A percentile compares a stretch with the other conserved stretches of the same genome.
Evolutionary conservation across 1,284 basidiomycete species (phyloP).

Genomic region (Ganoderma lingzhi): DNA sequence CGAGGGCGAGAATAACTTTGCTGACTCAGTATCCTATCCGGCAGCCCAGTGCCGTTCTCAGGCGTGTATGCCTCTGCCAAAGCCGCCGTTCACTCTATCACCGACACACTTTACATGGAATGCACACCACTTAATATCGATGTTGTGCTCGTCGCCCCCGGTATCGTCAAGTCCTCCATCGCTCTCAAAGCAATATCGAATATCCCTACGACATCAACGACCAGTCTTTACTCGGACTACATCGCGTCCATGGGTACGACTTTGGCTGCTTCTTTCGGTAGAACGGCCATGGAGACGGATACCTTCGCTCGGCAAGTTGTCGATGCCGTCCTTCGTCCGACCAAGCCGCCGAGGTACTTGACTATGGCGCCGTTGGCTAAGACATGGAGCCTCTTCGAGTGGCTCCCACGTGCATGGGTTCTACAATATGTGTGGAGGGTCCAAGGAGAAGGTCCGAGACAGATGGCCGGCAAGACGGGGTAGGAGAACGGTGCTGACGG

Average conservation of each 20-base stretch:
- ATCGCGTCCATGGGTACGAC: neutral
- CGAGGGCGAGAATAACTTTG: neutral
- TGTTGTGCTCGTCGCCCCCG: slow-evolving; percentile 69
- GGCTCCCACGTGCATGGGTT: slow-evolving; percentile 13
- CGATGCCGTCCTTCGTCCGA: slow-evolving; percentile 43
- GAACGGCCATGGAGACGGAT: slow-evolving; percentile 35
- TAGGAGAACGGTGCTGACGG: neutral
- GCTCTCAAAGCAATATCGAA: slow-evolving; percentile 37
- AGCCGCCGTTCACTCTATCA: slow-evolving; percentile 67
- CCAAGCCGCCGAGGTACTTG: slow-evolving; percentile 36
- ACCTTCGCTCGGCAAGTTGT: slow-evolving; percentile 61
- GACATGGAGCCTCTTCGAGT: neutral
- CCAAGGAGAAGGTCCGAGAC: slow-evolving; percentile 1
- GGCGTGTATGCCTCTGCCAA: slow-evolving; percentile 75
- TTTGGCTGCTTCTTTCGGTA: neutral
- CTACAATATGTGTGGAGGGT: slow-evolving; percentile 9
- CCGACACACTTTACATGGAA: slow-evolving; percentile 74
- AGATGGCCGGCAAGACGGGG: neutral
- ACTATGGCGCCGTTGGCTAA: neutral
- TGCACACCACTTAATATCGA: slow-evolving; percentile 65
- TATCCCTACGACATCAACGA: slow-evolving; percentile 49
- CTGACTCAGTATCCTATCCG: neutral
- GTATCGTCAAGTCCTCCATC: slow-evolving; percentile 51
- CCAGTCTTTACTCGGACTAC: slow-evolving; percentile 23
- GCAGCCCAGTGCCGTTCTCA: slow-evolving; percentile 74